phyloP scores from a whole-genome alignment of 169 alveolate genomes.

The Eimeria acervulina region DNA sequence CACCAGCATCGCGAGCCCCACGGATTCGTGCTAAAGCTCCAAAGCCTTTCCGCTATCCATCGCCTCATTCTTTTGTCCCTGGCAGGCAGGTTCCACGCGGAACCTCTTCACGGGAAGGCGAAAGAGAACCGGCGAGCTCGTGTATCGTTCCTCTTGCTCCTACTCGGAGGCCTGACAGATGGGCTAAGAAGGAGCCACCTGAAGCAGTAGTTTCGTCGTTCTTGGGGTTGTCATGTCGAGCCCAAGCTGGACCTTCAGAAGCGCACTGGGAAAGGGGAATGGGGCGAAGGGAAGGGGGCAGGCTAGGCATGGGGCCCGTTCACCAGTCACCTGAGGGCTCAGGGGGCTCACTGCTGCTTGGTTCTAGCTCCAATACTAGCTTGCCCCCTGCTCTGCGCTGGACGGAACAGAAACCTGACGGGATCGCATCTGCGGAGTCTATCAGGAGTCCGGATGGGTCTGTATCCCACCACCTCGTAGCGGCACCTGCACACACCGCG shows the following conservation, averaged over 20 bases:
- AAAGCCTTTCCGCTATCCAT: neutral
- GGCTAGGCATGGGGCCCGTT: neutral
- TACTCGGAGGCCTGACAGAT: neutral
- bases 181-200: neutral
- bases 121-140: neutral
- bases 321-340: neutral
- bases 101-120: neutral
- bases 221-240: neutral
- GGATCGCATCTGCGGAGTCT: neutral
- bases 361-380: neutral
- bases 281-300: neutral
- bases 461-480: neutral
- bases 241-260: neutral
- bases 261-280: neutral
- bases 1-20: neutral
- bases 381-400: neutral
- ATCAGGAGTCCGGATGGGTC: neutral
- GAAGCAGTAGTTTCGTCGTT: neutral
- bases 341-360: neutral
- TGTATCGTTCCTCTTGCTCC: neutral
- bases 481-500: neutral
- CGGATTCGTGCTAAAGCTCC: neutral
- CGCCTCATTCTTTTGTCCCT: slow-evolving; percentile 51
- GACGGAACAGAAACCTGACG: slow-evolving; percentile 6
- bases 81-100: neutral